Base-by-base conservation (phyloP, 2,329 filamentous ascomycete genomes). In the Corinectria fuckeliana region DNA sequence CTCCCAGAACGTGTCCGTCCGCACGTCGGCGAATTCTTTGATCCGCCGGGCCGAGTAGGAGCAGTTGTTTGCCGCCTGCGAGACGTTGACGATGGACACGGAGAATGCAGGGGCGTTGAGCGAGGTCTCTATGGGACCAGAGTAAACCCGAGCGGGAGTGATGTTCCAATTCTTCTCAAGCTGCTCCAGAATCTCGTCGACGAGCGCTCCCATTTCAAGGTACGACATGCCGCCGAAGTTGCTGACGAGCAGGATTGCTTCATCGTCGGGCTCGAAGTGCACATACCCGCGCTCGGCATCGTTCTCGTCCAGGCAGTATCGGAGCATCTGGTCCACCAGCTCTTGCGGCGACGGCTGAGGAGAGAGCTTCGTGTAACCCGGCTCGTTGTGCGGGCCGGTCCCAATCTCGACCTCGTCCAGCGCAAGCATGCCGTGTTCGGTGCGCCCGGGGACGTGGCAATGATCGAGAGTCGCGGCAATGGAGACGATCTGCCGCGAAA, bases 91-190 rank as follows among this genome's bases (percentile, higher is more conserved):
- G 48, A 91, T 67, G 3, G 88, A 89, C 5, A 91, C 81, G 13
- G 86, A 89, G 69, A 91, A 91, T 0, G 88, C 89, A 0, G 88
- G 83, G 0, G 88, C 89, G 64, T 91, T 91, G 67, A 92, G 81
- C 14, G 87, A 90, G 0, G 89, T 91, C 81, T 91, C 90, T 56
- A 88, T 82, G 25, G 85, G 87, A 1, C 89, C 89, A 0, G 82
- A 77, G 50, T 85, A 80, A 50, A 90, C 81, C 26, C 89, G 80
- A 3, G 80, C 79, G 0, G 84, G 83, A 45, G 76, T 72, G 4
- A 85, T 77, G 5, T 76, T 75, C 81, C 82, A 86, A 59, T 78
- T 71, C 0, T 57, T 62, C 6, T 74, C 74, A 10, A 86, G 73
- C 67, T 86, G 84, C 32, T 77, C 76, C 6, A 85, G 77, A 10